Evolutionary conservation across 768 basidiomycete genomes (phyloP).

Genomic region (Amanita thiersii): DNA sequence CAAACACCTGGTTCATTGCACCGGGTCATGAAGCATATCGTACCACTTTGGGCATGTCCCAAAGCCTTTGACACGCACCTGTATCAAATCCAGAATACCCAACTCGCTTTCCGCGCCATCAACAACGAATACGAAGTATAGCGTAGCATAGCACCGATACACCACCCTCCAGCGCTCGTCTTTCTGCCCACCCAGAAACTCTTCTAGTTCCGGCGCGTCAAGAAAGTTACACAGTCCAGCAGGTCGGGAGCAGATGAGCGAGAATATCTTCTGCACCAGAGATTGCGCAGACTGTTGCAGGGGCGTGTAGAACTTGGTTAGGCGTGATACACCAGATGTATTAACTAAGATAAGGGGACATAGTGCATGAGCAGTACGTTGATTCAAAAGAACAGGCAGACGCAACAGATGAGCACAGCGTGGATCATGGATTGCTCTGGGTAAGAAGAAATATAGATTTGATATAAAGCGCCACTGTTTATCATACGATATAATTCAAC

Average conservation of each 20-base stretch:
- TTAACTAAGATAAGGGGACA: conserved; percentile 52
- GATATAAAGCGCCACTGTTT: too few relatives aligned
- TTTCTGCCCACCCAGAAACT: conserved; percentile 52
- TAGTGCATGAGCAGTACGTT: conserved; percentile 4
- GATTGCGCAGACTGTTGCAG: conserved; percentile 59
- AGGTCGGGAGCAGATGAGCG: conserved; percentile 76
- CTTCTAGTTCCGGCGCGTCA: conserved; percentile 83
- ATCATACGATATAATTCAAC: not conserved
- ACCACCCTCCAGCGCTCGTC: conserved; percentile 78
- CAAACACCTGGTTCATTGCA: conserved; percentile 98
- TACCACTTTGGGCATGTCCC: too few relatives aligned
- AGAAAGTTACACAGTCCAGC: conserved; percentile 90
- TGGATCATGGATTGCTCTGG: conserved; percentile 55
- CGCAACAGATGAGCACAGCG: conserved; percentile 76
- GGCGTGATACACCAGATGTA: conserved; percentile 78
- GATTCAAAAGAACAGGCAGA: conserved; percentile 14
- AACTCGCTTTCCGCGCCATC: conserved; percentile 96
- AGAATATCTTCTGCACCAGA: conserved; percentile 84
- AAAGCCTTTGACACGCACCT: conserved; percentile 56
- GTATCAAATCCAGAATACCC: conserved; percentile 92
- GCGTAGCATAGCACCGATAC: conserved; percentile 91
- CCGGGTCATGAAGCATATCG: too few relatives aligned
- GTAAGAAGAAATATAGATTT: conserved; percentile 1
- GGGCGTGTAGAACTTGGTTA: conserved; percentile 87
- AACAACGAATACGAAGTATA: conserved; percentile 96